These are phyloP conservation scores for Cryptococcus depauperatus DNA, from an alignment of 1,284 basidiomycete species.

Conservation along the genomic window DNA sequence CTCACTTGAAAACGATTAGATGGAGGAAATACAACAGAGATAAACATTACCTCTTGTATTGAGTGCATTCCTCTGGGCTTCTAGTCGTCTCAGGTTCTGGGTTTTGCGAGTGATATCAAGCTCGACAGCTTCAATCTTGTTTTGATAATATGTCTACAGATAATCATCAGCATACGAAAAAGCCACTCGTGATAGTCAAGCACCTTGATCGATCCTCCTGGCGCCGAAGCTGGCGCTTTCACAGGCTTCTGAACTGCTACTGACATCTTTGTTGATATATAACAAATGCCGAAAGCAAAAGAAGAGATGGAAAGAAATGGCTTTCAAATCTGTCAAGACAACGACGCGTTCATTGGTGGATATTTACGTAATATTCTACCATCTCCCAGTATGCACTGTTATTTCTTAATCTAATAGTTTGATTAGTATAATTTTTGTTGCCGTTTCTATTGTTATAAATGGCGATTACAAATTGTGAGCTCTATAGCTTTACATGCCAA, in stretches of 20 bases:
- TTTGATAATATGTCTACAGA: constrained; percentile 75
- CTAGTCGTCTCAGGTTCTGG: constrained; percentile 87
- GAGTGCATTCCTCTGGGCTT: constrained; percentile 92
- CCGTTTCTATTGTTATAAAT: too few relatives aligned
- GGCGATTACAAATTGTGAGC: too few relatives aligned
- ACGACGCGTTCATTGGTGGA: not conserved
- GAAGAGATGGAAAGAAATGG: not conserved
- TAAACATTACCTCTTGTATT: constrained; percentile 73
- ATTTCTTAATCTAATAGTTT: not conserved
- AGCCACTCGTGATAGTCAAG: constrained; percentile 2
- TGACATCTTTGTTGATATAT: constrained; percentile 12
- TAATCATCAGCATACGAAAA: constrained; percentile 3
- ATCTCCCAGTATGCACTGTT: not conserved
- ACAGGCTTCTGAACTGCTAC: constrained; percentile 24
- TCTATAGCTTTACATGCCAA: too few relatives aligned
- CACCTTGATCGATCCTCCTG: constrained; percentile 29
- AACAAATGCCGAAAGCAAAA: not conserved
- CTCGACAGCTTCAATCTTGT: constrained; percentile 90
- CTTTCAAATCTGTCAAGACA: not conserved
- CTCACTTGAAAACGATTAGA: too few relatives aligned
- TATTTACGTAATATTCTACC: not conserved
- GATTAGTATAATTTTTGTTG: too few relatives aligned
- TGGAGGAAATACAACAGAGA: not conserved
- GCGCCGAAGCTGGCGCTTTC: constrained; percentile 12
- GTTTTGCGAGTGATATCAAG: constrained; percentile 92